Base-by-base conservation (phyloP, 148 eudicot genomes). In the Cornus florida region DNA sequence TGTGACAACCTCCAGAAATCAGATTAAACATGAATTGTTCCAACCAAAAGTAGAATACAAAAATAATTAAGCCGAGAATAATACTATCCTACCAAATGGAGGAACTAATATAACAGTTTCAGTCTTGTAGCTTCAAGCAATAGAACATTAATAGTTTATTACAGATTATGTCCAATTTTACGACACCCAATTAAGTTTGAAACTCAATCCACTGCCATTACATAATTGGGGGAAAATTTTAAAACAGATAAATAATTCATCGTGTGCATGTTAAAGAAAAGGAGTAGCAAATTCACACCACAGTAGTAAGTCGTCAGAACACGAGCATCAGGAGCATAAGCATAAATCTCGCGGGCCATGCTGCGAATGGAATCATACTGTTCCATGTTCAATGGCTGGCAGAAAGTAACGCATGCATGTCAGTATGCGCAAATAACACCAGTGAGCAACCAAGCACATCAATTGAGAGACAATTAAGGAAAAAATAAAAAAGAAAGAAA, bases 321-420 rank as follows among this genome's bases (percentile, higher is more conserved):
- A 71, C 99, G 99, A 41, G 98, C 98, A 87, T 96, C 99, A 75
- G 97, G 93, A 80, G 99, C 98, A 80, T 91, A 91, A 66, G 89
- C 90, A 76, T 92, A 90, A 83, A 96, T 90, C 83, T 90, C 99
- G 82, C 87, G 84, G 39, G 99, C 97, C 92, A 94, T 89, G 82
- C 79, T 82, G 76, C 99, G 97, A 77, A 96, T 84, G 62, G 92
- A 90, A 82, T 91, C 83, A 83, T 91, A 96, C 72, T 96, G 99
- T 65, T 94, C 97, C 86, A 88, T 80, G 80, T 94, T 90, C 78
- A 96, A 84, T 6, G 99, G 99, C 99, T 96, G 92, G 80, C 80
- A 86, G 67, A 81, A 74, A 59, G 75, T 70, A 69, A 81, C 16
- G 46, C 32, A 80, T 68, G 65, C 73, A 77, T 10, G 67, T 80